These are phyloP conservation scores for Voacanga thouarsii DNA, from an alignment of 257 asterid species.

Conservation along the genomic window DNA sequence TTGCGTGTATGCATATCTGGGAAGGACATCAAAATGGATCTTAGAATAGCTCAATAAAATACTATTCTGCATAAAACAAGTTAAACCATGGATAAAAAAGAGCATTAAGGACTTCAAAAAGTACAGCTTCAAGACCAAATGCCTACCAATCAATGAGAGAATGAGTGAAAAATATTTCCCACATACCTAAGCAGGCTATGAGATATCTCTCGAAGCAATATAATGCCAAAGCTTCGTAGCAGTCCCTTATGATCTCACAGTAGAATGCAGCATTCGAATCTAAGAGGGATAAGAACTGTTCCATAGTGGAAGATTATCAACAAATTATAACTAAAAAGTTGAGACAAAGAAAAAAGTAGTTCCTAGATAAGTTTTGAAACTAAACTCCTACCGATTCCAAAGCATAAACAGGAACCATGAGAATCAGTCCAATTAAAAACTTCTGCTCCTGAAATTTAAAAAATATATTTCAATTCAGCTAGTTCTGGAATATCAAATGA, in stretches of 20 bases:
- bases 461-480: slow-evolving; percentile 11
- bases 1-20: neutral
- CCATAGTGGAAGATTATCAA: slow-evolving; percentile 7
- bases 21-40: neutral
- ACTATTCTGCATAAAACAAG: neutral
- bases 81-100: neutral
- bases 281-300: slow-evolving; percentile 78
- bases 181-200: slow-evolving; percentile 96
- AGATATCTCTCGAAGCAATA: slow-evolving; percentile 99
- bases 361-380: neutral
- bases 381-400: slow-evolving; percentile 69
- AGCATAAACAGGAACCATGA: slow-evolving; percentile 99
- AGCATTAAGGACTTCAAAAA: neutral
- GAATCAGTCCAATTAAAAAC: slow-evolving; percentile 83
- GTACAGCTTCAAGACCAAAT: slow-evolving; percentile 2
- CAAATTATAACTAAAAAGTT: neutral
- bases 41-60: neutral
- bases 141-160: slow-evolving; percentile 13
- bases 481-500: slow-evolving; percentile 14
- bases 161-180: slow-evolving; percentile 12
- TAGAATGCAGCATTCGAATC: slow-evolving; percentile 76
- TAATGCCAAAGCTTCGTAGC: slow-evolving; percentile 97
- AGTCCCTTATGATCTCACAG: slow-evolving; percentile 82
- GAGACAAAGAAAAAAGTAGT: neutral
- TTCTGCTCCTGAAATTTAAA: slow-evolving; percentile 82